Evolutionary conservation across 2,329 filamentous ascomycete genomes (phyloP).

Genomic region (Tolypocladium tropicale): DNA sequence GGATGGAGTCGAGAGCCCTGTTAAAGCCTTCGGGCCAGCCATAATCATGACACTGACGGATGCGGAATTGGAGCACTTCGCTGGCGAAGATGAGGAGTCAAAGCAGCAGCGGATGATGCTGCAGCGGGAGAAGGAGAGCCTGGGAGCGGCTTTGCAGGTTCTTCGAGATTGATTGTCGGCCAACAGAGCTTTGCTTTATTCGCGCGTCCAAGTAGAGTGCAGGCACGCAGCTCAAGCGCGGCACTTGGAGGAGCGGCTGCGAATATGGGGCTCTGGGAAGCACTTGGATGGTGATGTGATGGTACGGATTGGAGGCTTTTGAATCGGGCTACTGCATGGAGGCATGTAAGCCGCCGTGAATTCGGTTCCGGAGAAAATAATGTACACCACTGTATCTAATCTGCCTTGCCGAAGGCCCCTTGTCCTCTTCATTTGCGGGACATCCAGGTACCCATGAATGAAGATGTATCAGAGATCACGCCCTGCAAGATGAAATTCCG

Average conservation of each 20-base stretch:
- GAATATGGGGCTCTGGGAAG: neutral
- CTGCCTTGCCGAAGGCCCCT: too few species aligned
- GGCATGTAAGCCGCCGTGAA: neutral
- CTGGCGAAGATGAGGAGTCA: slow-evolving; percentile 40
- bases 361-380: neutral
- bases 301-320: neutral
- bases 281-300: neutral
- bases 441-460: too few species aligned
- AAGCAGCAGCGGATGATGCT: slow-evolving; percentile 32
- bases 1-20: slow-evolving; percentile 34
- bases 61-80: slow-evolving; percentile 42
- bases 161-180: slow-evolving; percentile 3
- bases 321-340: neutral
- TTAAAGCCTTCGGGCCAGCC: slow-evolving; percentile 39
- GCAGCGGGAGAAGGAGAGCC: slow-evolving; percentile 30
- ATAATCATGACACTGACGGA: slow-evolving; percentile 37
- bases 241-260: neutral
- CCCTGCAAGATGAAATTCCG: too few species aligned
- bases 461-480: too few species aligned
- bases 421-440: too few species aligned
- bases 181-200: too few species aligned
- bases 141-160: slow-evolving; percentile 25
- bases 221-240: neutral
- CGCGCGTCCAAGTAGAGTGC: too few species aligned
- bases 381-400: too few species aligned